Conservation (phyloP, 768 basidiomycete genomes). For the Auriscalpium microsporum region DNA sequence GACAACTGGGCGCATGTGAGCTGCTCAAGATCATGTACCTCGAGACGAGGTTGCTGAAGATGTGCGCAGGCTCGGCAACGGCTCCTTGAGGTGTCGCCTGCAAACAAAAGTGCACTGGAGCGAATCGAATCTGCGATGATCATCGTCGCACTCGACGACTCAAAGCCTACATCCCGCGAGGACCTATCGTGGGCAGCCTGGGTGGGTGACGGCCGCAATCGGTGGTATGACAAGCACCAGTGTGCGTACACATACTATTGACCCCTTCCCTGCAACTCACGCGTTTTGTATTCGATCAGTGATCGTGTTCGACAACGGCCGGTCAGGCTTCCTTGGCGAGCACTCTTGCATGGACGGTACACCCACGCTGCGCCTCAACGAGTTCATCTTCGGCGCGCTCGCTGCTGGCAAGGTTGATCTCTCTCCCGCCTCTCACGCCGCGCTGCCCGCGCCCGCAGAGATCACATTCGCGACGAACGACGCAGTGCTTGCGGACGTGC, state of each 20-base stretch:
- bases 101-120: conserved; percentile 60
- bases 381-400: conserved; percentile 78
- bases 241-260: conserved; percentile 28
- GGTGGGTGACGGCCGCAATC: conserved; percentile 84
- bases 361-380: conserved; percentile 90
- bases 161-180: conserved; percentile 71
- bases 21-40: background rate
- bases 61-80: conserved; percentile 41
- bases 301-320: conserved; percentile 90
- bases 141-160: conserved; percentile 79
- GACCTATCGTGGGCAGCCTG: conserved; percentile 76
- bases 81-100: conserved; percentile 52
- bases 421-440: conserved; percentile 18
- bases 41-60: too few species aligned
- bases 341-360: conserved; percentile 93
- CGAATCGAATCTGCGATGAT: conserved; percentile 89
- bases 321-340: conserved; percentile 86
- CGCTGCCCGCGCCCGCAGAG: conserved; percentile 42
- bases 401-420: conserved; percentile 69
- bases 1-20: conserved; percentile 81
- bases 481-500: conserved; percentile 42
- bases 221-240: conserved; percentile 98
- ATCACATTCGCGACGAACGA: conserved; percentile 62
- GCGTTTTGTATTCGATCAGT: conserved; percentile 38
- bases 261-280: background rate